Evolutionary conservation across 441 rosid genomes (phyloP).

Genomic region (Erodium moschatum): DNA sequence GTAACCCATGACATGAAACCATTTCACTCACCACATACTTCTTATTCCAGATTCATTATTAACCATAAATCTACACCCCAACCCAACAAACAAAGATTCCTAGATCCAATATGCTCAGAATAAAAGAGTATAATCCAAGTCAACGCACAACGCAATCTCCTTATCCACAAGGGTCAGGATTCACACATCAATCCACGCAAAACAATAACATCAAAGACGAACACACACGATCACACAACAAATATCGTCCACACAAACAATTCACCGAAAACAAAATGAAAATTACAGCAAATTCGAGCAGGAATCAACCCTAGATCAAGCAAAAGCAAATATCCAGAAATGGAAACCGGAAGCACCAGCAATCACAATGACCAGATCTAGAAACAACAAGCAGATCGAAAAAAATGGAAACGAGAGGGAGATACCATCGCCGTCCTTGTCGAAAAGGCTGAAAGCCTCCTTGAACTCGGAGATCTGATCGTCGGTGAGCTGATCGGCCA

Average conservation of each 20-base stretch:
- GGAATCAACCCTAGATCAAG: not conserved
- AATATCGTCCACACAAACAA: not conserved
- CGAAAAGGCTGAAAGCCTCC: conserved; percentile 82
- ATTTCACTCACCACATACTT: too few relatives aligned
- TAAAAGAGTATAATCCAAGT: not conserved
- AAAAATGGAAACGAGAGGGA: not conserved
- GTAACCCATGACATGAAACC: not conserved
- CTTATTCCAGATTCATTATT: too few relatives aligned
- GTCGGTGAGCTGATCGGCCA: conserved; percentile 64
- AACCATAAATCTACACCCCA: not conserved
- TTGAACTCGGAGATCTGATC: conserved; percentile 45
- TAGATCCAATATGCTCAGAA: not conserved
- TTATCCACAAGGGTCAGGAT: not conserved
- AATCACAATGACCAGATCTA: not conserved
- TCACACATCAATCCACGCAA: not conserved
- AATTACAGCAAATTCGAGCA: not conserved
- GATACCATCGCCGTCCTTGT: conserved; percentile 86
- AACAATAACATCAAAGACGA: too few relatives aligned
- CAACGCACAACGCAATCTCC: not conserved
- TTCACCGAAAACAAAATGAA: not conserved
- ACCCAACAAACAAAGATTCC: not conserved
- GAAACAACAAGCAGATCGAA: not conserved
- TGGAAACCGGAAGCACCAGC: too few relatives aligned
- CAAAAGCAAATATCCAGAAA: not conserved
- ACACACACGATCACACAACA: too few relatives aligned